A percentile compares a stretch with the other conserved stretches of the same genome.
Conservation (phyloP, 2,329 filamentous ascomycete species). For the Trichoderma koningii region DNA sequence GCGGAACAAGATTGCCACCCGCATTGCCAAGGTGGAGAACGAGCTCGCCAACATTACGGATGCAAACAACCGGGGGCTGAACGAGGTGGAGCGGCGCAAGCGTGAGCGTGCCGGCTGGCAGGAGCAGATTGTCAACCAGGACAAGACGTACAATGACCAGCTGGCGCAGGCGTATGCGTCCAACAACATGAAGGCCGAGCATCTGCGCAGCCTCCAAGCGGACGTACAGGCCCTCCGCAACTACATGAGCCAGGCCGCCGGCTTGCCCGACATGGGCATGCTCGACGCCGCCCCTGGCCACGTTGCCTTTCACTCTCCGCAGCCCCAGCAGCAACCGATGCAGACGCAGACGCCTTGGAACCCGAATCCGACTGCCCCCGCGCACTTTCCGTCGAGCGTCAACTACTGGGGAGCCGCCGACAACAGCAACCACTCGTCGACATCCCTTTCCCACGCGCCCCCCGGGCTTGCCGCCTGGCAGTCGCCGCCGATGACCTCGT, state of each 20-base stretch:
- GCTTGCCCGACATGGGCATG: conserved; percentile 37
- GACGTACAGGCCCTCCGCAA: conserved; percentile 41
- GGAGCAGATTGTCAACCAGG: conserved; percentile 49
- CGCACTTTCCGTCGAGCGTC: conserved; percentile 38
- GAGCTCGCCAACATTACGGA: conserved; percentile 71
- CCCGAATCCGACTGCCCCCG: conserved; percentile 38
- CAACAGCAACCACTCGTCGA: conserved; percentile 39
- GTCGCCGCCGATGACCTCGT: conserved; percentile 44
- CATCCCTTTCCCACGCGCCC: conserved; percentile 37
- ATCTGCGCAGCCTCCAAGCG: conserved; percentile 37
- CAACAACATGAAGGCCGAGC: conserved; percentile 39
- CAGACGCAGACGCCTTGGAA: conserved; percentile 40
- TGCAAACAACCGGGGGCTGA: conserved; percentile 65
- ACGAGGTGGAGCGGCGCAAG: conserved; percentile 62
- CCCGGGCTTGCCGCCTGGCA: conserved; percentile 40
- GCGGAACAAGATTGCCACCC: conserved; percentile 70
- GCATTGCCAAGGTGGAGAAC: conserved; percentile 71
- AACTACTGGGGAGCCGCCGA: conserved; percentile 41
- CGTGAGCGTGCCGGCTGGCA: conserved; percentile 54
- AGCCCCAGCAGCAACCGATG: conserved; percentile 31
- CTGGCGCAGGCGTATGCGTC: conserved; percentile 44
- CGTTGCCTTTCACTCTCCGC: conserved; percentile 20
- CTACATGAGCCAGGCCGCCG: conserved; percentile 38
- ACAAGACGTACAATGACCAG: conserved; percentile 50
- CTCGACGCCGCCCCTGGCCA: not conserved